These are phyloP conservation scores for Colletotrichum aenigma DNA, from an alignment of 2,329 filamentous ascomycete genomes.

Conservation along the genomic window DNA sequence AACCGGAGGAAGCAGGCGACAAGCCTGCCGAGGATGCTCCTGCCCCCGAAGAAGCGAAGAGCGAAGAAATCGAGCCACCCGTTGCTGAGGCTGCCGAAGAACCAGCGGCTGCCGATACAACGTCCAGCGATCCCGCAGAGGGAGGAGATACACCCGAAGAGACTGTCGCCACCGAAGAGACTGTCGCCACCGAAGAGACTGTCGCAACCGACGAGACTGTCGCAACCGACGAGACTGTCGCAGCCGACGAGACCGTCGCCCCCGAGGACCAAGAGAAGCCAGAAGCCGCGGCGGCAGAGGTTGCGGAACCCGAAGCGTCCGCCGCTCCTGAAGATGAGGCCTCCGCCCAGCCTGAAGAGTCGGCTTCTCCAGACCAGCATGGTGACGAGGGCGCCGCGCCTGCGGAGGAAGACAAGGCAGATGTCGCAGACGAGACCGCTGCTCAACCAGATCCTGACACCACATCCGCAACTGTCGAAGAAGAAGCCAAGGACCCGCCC, in stretches of 20 bases:
- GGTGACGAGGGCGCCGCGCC: fast-evolving
- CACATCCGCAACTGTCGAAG: background rate
- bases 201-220: background rate
- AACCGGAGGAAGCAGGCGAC: background rate
- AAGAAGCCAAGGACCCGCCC: background rate
- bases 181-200: background rate
- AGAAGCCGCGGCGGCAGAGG: background rate
- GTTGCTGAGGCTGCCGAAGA: background rate
- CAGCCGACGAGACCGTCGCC: background rate
- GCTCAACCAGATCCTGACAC: background rate
- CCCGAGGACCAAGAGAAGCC: background rate
- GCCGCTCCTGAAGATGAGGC: background rate
- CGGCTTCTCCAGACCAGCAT: background rate
- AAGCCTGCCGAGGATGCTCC: background rate
- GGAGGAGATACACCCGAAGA: background rate
- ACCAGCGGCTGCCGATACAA: background rate
- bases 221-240: background rate
- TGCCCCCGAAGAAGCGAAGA: background rate
- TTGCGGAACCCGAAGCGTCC: background rate
- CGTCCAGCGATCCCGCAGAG: background rate
- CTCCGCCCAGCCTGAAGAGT: background rate
- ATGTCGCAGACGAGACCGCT: background rate
- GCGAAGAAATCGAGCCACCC: background rate
- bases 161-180: background rate
- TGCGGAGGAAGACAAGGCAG: background rate